Conservation (phyloP, 345 rosid species). For the Citrus unshiu region DNA sequence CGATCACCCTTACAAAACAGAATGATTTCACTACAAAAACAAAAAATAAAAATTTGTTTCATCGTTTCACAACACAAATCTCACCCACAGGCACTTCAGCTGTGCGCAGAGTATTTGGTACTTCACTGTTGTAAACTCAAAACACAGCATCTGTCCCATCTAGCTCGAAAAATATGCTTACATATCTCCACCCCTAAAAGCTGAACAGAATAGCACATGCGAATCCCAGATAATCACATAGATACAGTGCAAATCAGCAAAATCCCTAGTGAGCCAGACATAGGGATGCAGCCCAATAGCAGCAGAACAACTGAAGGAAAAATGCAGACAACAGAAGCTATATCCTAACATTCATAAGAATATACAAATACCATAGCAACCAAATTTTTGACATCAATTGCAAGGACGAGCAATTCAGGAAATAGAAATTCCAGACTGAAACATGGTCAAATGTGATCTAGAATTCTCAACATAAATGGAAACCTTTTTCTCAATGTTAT, state of each 20-base stretch:
- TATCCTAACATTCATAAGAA: neutral
- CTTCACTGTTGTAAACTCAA: neutral
- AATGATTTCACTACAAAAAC: too few relatives aligned
- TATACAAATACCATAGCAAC: neutral
- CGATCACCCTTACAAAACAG: too few relatives aligned
- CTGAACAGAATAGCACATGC: too few relatives aligned
- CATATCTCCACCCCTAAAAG: too few relatives aligned
- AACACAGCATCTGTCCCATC: too few relatives aligned
- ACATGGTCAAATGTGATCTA: neutral
- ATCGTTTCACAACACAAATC: too few relatives aligned
- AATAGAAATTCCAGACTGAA: neutral
- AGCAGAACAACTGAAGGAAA: neutral
- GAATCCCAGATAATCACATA: too few relatives aligned
- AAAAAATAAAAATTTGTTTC: too few relatives aligned
- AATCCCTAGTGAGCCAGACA: neutral
- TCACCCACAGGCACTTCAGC: neutral
- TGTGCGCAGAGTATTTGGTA: neutral
- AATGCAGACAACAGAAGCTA: neutral
- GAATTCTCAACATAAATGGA: neutral
- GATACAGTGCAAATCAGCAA: too few relatives aligned
- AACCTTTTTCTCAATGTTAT: neutral
- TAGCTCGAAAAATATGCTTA: too few relatives aligned
- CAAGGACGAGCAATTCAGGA: neutral
- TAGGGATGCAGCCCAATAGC: neutral
- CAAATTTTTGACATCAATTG: neutral